Evolutionary conservation across 345 rosid species (phyloP), one percentile per base, ranked within the genome.

Genomic region (Hirschfeldia incana): DNA sequence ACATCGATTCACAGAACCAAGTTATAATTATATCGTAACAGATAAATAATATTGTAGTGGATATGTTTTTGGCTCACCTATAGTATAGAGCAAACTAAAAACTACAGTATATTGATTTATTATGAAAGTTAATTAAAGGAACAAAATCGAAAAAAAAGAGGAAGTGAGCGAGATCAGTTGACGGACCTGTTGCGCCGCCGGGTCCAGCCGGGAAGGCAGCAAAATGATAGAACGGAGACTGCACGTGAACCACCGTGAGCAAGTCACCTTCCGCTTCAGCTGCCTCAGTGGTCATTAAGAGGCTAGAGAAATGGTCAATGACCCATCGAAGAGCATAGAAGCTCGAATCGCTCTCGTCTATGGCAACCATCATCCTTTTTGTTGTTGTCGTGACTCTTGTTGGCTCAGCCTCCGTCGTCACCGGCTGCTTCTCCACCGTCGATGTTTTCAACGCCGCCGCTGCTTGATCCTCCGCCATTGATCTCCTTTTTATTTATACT

Each of bases 291-390:
- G 70, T 73, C 42, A 12, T 4, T 13, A 81, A 61, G 27, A 77
- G 81, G 67, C 7, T n/a, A 12, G 84, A 62, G 71, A 81, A 76
- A 73, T 81, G 78, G 46, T 81, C 78, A 67, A 73, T 67, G 44
- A 76, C 84, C 84, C 84, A 81, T 17, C 77, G 74, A 16, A 81
- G 81, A 67, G 84, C 84, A 10, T 77, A 81, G 62, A 76, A 74
- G 80, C 91, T 86, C 5, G 69, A 73, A 17, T 84, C 91, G 55
- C 86, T 86, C 11, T 86, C 89, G 51, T 88, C 91, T 12, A 86
- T 39, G 0, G 84, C 89, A 72, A 86, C 85, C 86, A 84, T 65
- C 42, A 86, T 71, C 30, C 66, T 84, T 84, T 83, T 71, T 69
- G 27, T 53, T 16, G 27, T 53, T 16, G 60, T 53, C 60, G 16